A percentile compares a stretch with the other conserved stretches of the same genome.
Evolutionary conservation across 2,329 filamentous ascomycete genomes (phyloP).

Genomic region (Colletotrichum sp.): DNA sequence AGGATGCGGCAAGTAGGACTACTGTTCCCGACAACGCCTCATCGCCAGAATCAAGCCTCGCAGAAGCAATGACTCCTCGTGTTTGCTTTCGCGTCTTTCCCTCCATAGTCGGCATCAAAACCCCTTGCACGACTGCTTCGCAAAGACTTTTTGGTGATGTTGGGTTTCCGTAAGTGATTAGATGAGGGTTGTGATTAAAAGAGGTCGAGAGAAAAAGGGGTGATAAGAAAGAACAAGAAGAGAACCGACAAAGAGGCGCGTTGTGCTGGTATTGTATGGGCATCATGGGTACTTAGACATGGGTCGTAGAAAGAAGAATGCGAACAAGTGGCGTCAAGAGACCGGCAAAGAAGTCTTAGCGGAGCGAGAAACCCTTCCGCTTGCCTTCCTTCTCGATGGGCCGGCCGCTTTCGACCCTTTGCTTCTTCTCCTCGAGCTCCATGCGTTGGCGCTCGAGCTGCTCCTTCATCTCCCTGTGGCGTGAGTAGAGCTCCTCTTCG

Average conservation of each 20-base stretch:
- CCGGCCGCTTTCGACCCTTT: slow-evolving; percentile 90
- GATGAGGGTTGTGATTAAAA: slow-evolving; percentile 23
- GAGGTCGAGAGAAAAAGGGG: slow-evolving; percentile 22
- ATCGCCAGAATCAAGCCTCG: slow-evolving; percentile 22
- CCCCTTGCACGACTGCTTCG: slow-evolving; percentile 39
- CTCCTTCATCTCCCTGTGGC: slow-evolving; percentile 99
- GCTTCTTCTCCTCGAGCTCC: slow-evolving; percentile 99
- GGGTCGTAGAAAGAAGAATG: slow-evolving; percentile 47
- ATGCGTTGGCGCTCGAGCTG: slow-evolving; percentile 93
- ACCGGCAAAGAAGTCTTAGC: slow-evolving; percentile 60
- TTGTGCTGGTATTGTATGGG: slow-evolving; percentile 64
- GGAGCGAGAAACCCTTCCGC: slow-evolving; percentile 99
- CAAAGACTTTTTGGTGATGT: slow-evolving; percentile 40
- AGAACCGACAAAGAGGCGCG: slow-evolving; percentile 49
- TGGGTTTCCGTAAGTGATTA: slow-evolving; percentile 34
- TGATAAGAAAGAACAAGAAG: slow-evolving; percentile 23
- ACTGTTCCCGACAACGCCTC: slow-evolving; percentile 22
- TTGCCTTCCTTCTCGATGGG: slow-evolving; percentile 97
- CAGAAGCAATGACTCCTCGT: slow-evolving; percentile 20
- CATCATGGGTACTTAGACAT: slow-evolving; percentile 65
- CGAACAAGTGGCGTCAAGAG: slow-evolving; percentile 8
- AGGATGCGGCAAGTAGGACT: slow-evolving; percentile 8
- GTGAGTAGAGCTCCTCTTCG: slow-evolving; percentile 97
- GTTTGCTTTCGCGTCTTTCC: slow-evolving; percentile 19
- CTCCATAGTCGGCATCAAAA: slow-evolving; percentile 35